Percentiles rank a stretch among this genome's conserved stretches.
Conservation (phyloP, 108 stramenopile genomes). For the Fragilaria radians region DNA sequence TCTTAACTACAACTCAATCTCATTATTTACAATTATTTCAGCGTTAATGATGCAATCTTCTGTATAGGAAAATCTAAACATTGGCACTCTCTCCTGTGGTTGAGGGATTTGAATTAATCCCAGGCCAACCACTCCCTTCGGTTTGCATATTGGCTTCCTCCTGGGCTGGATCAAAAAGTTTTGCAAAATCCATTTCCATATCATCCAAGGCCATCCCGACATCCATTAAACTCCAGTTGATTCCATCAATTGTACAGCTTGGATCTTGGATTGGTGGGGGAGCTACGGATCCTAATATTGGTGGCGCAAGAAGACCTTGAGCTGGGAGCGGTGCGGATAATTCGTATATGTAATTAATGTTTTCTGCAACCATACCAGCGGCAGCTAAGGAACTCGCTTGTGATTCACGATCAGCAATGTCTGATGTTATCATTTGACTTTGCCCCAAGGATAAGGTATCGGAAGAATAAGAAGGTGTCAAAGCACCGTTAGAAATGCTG, state of each 20-base stretch:
- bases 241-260: slow-evolving; percentile 1
- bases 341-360: slow-evolving; percentile 1
- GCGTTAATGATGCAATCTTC: too few relatives aligned
- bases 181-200: slow-evolving; percentile 75
- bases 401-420: slow-evolving; percentile 71
- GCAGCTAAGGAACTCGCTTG: slow-evolving; percentile 80
- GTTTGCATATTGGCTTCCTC: slow-evolving; percentile 43
- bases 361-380: slow-evolving; percentile 76
- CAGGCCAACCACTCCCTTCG: slow-evolving; percentile 47
- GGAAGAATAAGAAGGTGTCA: neutral
- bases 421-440: slow-evolving; percentile 32
- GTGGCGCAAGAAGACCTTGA: slow-evolving; percentile 47
- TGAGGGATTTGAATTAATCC: too few relatives aligned
- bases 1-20: too few relatives aligned
- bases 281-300: slow-evolving; percentile 17
- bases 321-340: slow-evolving; percentile 11
- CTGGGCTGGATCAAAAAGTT: slow-evolving; percentile 62
- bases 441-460: neutral
- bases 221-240: slow-evolving; percentile 7
- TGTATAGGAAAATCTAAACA: too few relatives aligned
- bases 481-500: neutral
- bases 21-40: too few relatives aligned
- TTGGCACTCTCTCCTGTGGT: too few relatives aligned
- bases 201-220: slow-evolving; percentile 1
- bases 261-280: neutral